Evolutionary conservation across 2,329 filamentous ascomycete species (phyloP), one percentile per base, ranked within the genome.

Genomic region (Triangularia setosa): DNA sequence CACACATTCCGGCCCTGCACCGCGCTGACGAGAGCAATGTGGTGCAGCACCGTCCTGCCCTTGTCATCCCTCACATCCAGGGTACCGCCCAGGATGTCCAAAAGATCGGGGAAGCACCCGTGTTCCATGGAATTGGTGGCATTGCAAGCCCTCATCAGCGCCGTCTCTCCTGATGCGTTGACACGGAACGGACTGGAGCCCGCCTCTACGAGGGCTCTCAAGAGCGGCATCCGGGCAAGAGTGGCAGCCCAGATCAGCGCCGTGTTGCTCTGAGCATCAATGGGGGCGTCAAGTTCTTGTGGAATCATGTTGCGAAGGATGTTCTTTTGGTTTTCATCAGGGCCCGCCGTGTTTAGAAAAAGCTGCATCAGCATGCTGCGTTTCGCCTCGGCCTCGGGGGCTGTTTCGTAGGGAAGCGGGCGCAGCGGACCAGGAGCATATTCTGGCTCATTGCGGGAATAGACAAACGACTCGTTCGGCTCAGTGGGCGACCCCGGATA

Each of bases 231-330:
- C 16, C 94, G 90, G 2, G 93, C 93, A 56, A 99, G 82, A 4
- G 95, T 97, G 4, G 95, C 93, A 2, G 95, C 95, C 95, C 95
- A 99, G 73, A 98, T 94, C 48, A 99, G 81, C 2, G 93, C 93
- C 18, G 93, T 98, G 73, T 98, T 92, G 35, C 89, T 89, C 65
- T 92, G 92, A 25, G 89, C 85, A 73, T 99, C 95, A 64, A 99
- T 92, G 1, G 95, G 94, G 75, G 95, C 90, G 73, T 99, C 95
- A 23, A 98, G 84, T 69, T 99, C 94, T 44, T 89, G 81, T 0
- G 91, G 87, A 1, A 87, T 90, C 63, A 97, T 83, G 9, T 87
- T 88, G 57, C 88, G 83, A 44, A 99, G 85, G 44, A 91, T 90
- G 11, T 93, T 90, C 71, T 94, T 90, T 63, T 89, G 88, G 1